Evolutionary conservation across 2,329 filamentous ascomycete species (phyloP).

Genomic region (Elsinoe fawcettii): DNA sequence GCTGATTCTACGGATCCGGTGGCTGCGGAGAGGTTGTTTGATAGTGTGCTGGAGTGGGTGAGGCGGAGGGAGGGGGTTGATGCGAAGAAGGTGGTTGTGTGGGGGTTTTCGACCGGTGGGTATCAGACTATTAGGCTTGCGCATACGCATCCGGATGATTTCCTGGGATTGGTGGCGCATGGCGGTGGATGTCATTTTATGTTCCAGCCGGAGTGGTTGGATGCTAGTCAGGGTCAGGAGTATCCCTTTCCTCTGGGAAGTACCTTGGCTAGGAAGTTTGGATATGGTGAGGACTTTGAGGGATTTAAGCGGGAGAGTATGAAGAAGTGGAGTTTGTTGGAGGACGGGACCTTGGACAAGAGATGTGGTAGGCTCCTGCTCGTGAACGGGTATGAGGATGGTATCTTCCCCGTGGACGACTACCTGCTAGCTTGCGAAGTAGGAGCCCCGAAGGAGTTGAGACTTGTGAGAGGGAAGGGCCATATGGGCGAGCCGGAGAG

Average conservation of each 20-base stretch:
- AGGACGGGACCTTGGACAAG: constrained; percentile 48
- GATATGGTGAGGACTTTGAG: constrained; percentile 33
- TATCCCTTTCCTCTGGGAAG: constrained; percentile 52
- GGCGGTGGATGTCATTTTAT: constrained; percentile 53
- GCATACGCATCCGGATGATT: constrained; percentile 47
- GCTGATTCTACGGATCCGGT: constrained; percentile 39
- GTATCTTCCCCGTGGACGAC: constrained; percentile 57
- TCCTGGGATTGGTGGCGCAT: constrained; percentile 46
- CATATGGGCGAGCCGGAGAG: constrained; percentile 47
- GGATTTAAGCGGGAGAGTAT: constrained; percentile 43
- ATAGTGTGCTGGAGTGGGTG: constrained; percentile 49
- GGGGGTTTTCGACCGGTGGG: constrained; percentile 53
- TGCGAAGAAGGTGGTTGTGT: constrained; percentile 42
- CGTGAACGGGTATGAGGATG: constrained; percentile 52
- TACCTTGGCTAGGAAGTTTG: constrained; percentile 45
- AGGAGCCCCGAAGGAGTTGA: constrained; percentile 46
- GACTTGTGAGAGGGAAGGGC: constrained; percentile 37
- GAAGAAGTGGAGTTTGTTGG: constrained; percentile 47
- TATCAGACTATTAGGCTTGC: constrained; percentile 52
- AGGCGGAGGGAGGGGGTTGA: constrained; percentile 41
- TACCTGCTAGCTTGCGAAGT: constrained; percentile 48
- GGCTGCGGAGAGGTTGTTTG: constrained; percentile 48
- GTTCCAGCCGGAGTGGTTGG: constrained; percentile 49
- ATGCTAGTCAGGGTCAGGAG: constrained; percentile 48
- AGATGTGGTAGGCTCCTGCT: constrained; percentile 45